These are phyloP conservation scores for Komagataella pseudopastoris DNA, from an alignment of 805 yeast species.

Conservation along the genomic window DNA sequence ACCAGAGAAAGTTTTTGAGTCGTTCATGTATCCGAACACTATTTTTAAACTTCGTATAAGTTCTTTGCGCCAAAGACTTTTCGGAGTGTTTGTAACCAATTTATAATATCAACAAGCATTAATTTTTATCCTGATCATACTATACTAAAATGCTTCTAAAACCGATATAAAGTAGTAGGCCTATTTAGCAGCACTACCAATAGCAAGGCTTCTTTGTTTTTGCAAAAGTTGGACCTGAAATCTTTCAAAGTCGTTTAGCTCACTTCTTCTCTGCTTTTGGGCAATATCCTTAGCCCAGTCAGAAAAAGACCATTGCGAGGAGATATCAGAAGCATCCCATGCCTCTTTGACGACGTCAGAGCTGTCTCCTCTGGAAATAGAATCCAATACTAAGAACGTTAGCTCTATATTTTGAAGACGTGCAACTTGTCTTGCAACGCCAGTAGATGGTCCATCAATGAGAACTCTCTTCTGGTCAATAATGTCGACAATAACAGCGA, in stretches of 20 bases:
- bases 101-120: neutral
- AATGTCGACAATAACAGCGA: constrained; percentile 97
- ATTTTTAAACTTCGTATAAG: neutral
- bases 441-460: constrained; percentile 81
- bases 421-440: constrained; percentile 83
- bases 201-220: constrained; percentile 94
- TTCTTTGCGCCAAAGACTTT: neutral
- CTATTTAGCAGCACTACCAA: constrained; percentile 93
- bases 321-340: constrained; percentile 84
- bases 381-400: constrained; percentile 80
- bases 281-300: constrained; percentile 98
- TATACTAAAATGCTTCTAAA: constrained; percentile 1
- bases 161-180: constrained; percentile 35
- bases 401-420: constrained; percentile 78
- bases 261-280: constrained; percentile 85
- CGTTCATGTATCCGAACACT: neutral
- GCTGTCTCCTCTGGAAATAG: constrained; percentile 91
- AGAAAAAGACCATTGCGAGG: constrained; percentile 83
- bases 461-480: constrained; percentile 98
- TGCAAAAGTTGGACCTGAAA: constrained; percentile 96
- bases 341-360: constrained; percentile 77
- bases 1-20: neutral
- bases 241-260: constrained; percentile 95
- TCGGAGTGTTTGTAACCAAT: constrained; percentile 5
- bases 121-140: constrained; percentile 1